Evolutionary conservation across 768 basidiomycete genomes (phyloP).

Genomic region (Leccinum variicolor): DNA sequence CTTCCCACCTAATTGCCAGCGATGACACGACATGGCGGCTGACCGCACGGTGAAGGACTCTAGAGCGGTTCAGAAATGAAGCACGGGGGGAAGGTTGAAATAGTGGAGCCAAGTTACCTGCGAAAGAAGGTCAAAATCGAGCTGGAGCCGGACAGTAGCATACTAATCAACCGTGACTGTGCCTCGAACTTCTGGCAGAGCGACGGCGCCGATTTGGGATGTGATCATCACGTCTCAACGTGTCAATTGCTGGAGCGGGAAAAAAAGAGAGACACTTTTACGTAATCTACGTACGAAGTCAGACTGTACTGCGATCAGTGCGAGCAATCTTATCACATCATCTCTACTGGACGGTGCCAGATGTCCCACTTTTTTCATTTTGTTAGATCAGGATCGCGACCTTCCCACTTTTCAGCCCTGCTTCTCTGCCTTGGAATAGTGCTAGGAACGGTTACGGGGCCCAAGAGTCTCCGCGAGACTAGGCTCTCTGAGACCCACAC

Average conservation of each 20-base stretch:
- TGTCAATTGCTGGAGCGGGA: neutral
- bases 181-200: neutral
- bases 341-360: neutral
- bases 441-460: too few species aligned
- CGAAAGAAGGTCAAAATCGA: neutral
- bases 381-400: too few species aligned
- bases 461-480: too few species aligned
- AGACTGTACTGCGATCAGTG: neutral
- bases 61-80: slow-evolving; percentile 7
- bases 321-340: neutral
- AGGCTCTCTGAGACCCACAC: too few species aligned
- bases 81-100: neutral
- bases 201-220: neutral
- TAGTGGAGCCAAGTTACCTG: neutral
- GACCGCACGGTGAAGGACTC: neutral
- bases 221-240: slow-evolving; percentile 4
- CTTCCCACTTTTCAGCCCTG: too few species aligned
- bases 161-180: neutral
- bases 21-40: neutral
- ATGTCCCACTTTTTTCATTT: too few species aligned
- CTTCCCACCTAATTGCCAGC: neutral
- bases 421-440: too few species aligned
- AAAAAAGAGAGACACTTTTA: neutral
- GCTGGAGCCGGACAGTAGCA: neutral
- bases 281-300: neutral